Evolutionary conservation across 768 basidiomycete species (phyloP), one percentile per base, ranked within the genome.

Genomic region (Leccinum obscurum): DNA sequence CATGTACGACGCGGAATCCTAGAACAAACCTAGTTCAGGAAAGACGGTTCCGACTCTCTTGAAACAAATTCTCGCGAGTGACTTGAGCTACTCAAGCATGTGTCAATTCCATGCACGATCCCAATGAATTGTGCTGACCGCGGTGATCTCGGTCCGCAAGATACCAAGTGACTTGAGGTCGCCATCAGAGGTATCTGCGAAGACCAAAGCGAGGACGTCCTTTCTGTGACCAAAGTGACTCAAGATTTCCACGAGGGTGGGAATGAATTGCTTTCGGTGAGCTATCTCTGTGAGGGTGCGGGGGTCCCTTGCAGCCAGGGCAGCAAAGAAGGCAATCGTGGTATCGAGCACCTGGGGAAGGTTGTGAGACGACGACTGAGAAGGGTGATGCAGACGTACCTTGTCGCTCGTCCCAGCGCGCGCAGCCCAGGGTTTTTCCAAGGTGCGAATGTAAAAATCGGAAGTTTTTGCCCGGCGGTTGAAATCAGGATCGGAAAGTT

Each of bases 401-500:
- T 88, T 90, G 62, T 89, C 85, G 6, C 80, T 82, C 44, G 74
- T 74, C 2, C 86, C 86, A 15, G 80, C 87, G 3, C 85, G 86
- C 3, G 86, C 84, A 8, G 75, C 77, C 48, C 78, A 68, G 39
- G 92, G 77, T 13, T 84, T 78, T 55, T 87, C 84, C 89, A 90
- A 94, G 2, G 88, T 85, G 41, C 80, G 82, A 14, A 76, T 72
- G 28, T 87, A 79, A 59, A 92, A 90, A 66, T 93, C 91, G 0
- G 90, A 84, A 0, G 87, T 85, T 64, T 87, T 90, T 3, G 90
- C 90, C 65, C 88, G 88, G 4, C 92, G 85, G n/a, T 84, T 78
- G 66, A 93, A 94, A 11, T 91, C 89, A 1, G 73, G 56, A 62
- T 90, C 87, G 58, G 87, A 89, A 11, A 93, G 74, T 67, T 93